Conservation (phyloP, 106 monocot genomes). For the Platanthera guangdongensis region DNA sequence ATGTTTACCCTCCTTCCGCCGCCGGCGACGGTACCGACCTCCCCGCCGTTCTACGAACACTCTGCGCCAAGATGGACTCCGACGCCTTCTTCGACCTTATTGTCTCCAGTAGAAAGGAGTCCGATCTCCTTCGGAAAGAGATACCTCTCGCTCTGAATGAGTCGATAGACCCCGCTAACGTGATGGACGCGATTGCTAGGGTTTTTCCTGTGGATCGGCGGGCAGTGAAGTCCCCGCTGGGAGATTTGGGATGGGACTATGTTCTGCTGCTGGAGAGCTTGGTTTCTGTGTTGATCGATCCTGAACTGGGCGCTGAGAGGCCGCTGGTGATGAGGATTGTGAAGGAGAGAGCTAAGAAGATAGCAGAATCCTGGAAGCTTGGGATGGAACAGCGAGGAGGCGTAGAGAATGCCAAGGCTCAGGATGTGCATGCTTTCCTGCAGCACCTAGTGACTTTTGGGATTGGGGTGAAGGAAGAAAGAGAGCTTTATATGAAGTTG, state of each 20-base stretch:
- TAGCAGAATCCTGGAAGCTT: constrained; percentile 65
- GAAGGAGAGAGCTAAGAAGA: constrained; percentile 44
- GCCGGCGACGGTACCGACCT: constrained; percentile 15
- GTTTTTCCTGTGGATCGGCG: constrained; percentile 57
- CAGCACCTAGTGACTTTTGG: constrained; percentile 85
- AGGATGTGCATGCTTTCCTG: constrained; percentile 74
- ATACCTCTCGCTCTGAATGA: constrained; percentile 31
- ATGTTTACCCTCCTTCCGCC: constrained; percentile 9
- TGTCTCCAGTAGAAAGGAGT: constrained; percentile 58
- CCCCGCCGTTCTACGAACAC: constrained; percentile 15
- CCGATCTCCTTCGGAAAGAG: constrained; percentile 45
- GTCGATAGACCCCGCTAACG: constrained; percentile 65
- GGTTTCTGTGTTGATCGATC: constrained; percentile 53
- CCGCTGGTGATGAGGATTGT: constrained; percentile 43
- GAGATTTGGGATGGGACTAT: constrained; percentile 67
- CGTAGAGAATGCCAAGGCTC: constrained; percentile 46
- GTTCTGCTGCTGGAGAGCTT: constrained; percentile 67
- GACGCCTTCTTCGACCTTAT: constrained; percentile 54
- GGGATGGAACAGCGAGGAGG: constrained; percentile 53
- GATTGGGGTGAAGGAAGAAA: constrained; percentile 52
- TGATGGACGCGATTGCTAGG: constrained; percentile 43
- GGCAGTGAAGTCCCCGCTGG: constrained; percentile 21
- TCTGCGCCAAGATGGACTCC: constrained; percentile 61
- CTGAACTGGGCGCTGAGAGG: constrained; percentile 47
- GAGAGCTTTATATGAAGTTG: constrained; percentile 57